Evolutionary conservation across 495 filamentous ascomycete species (phyloP), one percentile per base, ranked within the genome.

Genomic region (Podospora australis): DNA sequence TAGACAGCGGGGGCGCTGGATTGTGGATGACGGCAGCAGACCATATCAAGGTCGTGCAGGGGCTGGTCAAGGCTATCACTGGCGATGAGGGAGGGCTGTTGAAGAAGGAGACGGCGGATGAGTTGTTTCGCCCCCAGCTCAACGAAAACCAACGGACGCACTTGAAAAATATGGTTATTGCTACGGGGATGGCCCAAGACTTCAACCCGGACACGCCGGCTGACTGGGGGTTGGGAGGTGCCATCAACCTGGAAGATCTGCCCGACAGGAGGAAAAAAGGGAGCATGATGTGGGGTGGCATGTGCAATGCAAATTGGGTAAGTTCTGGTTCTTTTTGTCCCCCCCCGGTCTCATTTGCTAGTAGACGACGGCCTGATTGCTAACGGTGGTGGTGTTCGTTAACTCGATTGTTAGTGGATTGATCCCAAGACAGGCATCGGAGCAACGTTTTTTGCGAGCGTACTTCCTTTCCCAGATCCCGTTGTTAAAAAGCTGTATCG

Each of bases 101-200:
- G 30, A 50, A 35, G 7, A 48, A 40, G 42, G 53, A 58, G 24
- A 74, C 69, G 14, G 67, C 71, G 13, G 66, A 72, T 6, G 57
- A 67, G 49, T 76, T 84, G 64, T 81, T 83, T 56, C 50, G 59
- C 19, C 65, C 74, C 28, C 74, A 78, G 44, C 59, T 81, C 24
- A 54, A 66, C 11, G 62, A 65, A 39, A 23, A 26, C 22, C 59
- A 63, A 44, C 19, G 29, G 26, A 35, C 43, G 48, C 20, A 32
- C 1, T 35, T 57, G 29, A 48, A 36, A 3, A 44, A 32, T 11
- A 21, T 24, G 36, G 7, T 41, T 32, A 51, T 30, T 19, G 44
- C 26, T 2, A 40, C 36, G 13, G 30, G 35, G 2, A 49, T 62
- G 23, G 48, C 49, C 11, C 46, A 60, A 0, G 63, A 62, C 45